Evolutionary conservation across 1,284 basidiomycete species (phyloP).

Genomic region (Mycosarcoma maydis): DNA sequence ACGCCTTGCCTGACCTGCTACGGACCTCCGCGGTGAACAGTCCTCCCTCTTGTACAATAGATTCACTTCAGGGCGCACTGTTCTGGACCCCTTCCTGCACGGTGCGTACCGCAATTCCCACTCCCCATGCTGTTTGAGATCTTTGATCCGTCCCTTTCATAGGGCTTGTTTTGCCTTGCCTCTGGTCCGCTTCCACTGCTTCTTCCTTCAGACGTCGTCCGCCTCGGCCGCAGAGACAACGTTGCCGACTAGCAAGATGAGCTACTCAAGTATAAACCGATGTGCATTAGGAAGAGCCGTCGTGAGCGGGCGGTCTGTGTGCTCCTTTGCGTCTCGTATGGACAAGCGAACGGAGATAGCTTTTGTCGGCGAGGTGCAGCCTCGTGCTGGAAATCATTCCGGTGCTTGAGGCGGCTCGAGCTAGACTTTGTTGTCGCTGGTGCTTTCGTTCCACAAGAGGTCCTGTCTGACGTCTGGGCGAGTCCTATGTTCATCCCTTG

Average conservation of each 20-base stretch:
- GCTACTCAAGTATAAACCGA: slow-evolving; percentile 60
- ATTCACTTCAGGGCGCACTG: slow-evolving; percentile 49
- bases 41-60: slow-evolving; percentile 42
- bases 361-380: slow-evolving; percentile 8
- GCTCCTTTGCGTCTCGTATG: slow-evolving; percentile 46
- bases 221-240: slow-evolving; percentile 6
- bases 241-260: slow-evolving; percentile 56
- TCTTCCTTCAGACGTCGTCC: neutral
- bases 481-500: slow-evolving; percentile 52
- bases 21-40: slow-evolving; percentile 31
- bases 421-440: slow-evolving; percentile 16
- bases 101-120: slow-evolving; percentile 49
- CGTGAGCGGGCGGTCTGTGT: slow-evolving; percentile 63
- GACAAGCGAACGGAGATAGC: slow-evolving; percentile 36
- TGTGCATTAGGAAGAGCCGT: slow-evolving; percentile 67
- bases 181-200: slow-evolving; percentile 6
- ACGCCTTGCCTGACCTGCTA: slow-evolving; percentile 6
- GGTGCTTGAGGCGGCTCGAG: slow-evolving; percentile 29
- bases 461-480: slow-evolving; percentile 35
- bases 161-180: slow-evolving; percentile 11
- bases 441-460: slow-evolving; percentile 29
- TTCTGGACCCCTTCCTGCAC: slow-evolving; percentile 48
- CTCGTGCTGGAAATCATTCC: slow-evolving; percentile 17
- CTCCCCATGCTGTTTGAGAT: slow-evolving; percentile 18
- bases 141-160: slow-evolving; percentile 19